These are phyloP conservation scores for Flagelloscypha sp. DNA, from an alignment of 768 basidiomycete species.

Conservation along the genomic window DNA sequence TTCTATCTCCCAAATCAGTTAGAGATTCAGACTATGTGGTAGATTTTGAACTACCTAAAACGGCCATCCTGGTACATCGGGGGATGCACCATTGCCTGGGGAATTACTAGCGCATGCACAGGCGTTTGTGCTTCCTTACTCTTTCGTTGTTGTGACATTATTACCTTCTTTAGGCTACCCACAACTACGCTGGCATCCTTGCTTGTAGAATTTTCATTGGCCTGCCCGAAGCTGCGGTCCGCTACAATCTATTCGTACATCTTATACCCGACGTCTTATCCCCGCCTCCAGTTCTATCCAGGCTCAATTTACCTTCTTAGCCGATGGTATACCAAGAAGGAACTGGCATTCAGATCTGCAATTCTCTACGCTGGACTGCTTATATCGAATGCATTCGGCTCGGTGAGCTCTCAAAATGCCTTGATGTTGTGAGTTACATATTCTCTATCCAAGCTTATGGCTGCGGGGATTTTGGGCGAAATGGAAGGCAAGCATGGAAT, in stretches of 20 bases:
- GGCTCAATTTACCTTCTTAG: conserved; percentile 42
- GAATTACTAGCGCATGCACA: conserved; percentile 52
- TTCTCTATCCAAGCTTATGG: conserved; percentile 49
- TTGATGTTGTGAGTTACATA: neutral
- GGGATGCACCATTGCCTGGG: conserved; percentile 52
- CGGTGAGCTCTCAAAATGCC: conserved; percentile 27
- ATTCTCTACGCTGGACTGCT: conserved; percentile 52
- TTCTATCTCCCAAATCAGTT: neutral
- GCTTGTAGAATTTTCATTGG: conserved; percentile 55
- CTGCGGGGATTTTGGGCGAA: conserved; percentile 61
- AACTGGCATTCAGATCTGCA: conserved; percentile 57
- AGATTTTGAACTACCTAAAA: conserved; percentile 49
- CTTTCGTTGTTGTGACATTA: neutral
- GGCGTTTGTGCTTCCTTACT: conserved; percentile 33
- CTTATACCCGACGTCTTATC: neutral
- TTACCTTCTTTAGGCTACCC: conserved; percentile 33
- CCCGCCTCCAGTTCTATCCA: conserved; percentile 9
- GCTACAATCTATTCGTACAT: too few species aligned
- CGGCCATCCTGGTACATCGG: conserved; percentile 58
- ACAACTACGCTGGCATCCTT: conserved; percentile 45
- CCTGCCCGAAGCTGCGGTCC: conserved; percentile 55
- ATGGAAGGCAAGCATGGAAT: conserved; percentile 66
- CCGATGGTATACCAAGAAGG: conserved; percentile 57
- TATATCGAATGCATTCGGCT: conserved; percentile 61
- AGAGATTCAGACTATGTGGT: conserved; percentile 9